phyloP scores from a whole-genome alignment of 257 asterid species.

The Hygrophila difformis region DNA sequence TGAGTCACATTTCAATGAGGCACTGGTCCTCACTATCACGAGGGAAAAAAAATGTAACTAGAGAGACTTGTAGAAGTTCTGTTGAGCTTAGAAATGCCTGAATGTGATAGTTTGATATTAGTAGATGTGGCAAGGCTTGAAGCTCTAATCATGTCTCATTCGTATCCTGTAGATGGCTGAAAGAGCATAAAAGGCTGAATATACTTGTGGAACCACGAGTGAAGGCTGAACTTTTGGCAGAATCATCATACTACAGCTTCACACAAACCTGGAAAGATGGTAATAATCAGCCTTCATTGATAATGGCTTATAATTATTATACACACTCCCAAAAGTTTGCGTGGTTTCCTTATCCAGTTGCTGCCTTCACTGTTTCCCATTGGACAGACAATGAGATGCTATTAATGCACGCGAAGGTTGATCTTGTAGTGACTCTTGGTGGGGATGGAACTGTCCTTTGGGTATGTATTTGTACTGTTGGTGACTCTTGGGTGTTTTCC shows the following conservation, averaged over 20 bases:
- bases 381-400: constrained; percentile 60
- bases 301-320: too few species aligned
- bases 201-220: constrained; percentile 84
- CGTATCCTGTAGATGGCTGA: constrained; percentile 61
- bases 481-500: too few species aligned
- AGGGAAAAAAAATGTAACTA: too few species aligned
- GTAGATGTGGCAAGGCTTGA: too few species aligned
- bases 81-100: too few species aligned
- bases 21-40: too few species aligned
- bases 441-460: constrained; percentile 99
- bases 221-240: constrained; percentile 63
- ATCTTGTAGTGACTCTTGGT: constrained; percentile 85
- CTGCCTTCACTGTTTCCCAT: too few species aligned
- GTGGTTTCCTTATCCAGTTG: too few species aligned
- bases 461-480: constrained; percentile 47
- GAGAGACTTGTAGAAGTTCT: too few species aligned
- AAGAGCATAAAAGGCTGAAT: constrained; percentile 56
- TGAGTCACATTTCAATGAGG: background rate
- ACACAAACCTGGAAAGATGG: constrained; percentile 79
- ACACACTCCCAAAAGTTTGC: too few species aligned
- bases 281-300: too few species aligned
- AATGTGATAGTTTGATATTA: too few species aligned
- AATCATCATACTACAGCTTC: constrained; percentile 57
- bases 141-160: background rate
- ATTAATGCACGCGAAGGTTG: constrained; percentile 78